Percentiles rank a stretch among this genome's conserved stretches.
These are phyloP conservation scores for Lodderomyces elongisporus DNA, from an alignment of 1,139 yeast species.

Conservation along the genomic window DNA sequence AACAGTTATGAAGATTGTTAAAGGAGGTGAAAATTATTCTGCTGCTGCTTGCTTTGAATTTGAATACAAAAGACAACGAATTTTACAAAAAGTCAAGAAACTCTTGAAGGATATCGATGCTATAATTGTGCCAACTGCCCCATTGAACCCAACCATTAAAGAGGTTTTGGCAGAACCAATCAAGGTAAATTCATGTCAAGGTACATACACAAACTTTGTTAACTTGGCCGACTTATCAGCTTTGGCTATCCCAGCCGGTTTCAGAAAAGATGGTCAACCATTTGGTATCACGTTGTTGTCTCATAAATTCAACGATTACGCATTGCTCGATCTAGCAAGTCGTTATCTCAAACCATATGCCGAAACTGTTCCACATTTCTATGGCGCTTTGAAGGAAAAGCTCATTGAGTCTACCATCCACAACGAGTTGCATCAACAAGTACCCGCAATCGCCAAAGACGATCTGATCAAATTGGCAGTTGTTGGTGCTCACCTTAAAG, in stretches of 20 bases:
- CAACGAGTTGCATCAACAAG: conserved; percentile 31
- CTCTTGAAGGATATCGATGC: conserved; percentile 63
- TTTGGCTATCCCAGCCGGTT: conserved; percentile 85
- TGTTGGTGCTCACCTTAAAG: conserved; percentile 91
- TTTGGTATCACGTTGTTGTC: conserved; percentile 86
- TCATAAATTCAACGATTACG: conserved; percentile 79
- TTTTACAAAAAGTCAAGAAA: conserved; percentile 58
- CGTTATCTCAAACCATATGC: conserved; percentile 49
- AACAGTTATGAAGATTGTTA: conserved; percentile 70
- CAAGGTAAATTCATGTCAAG: conserved; percentile 78
- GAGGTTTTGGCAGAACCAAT: conserved; percentile 77
- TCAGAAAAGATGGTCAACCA: conserved; percentile 78
- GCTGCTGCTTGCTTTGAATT: conserved; percentile 81
- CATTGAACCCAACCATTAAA: conserved; percentile 77
- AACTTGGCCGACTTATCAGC: conserved; percentile 93
- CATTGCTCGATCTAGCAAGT: conserved; percentile 77
- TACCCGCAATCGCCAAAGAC: conserved; percentile 28
- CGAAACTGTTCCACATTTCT: conserved; percentile 21
- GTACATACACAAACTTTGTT: conserved; percentile 95
- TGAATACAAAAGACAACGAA: conserved; percentile 78
- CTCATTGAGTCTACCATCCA: conserved; percentile 21
- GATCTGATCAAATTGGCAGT: conserved; percentile 64
- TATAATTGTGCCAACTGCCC: conserved; percentile 87
- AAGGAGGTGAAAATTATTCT: conserved; percentile 67
- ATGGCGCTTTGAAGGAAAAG: conserved; percentile 40